Base-by-base conservation (phyloP, 1,284 basidiomycete genomes). In the Ganoderma resinaceum region DNA sequence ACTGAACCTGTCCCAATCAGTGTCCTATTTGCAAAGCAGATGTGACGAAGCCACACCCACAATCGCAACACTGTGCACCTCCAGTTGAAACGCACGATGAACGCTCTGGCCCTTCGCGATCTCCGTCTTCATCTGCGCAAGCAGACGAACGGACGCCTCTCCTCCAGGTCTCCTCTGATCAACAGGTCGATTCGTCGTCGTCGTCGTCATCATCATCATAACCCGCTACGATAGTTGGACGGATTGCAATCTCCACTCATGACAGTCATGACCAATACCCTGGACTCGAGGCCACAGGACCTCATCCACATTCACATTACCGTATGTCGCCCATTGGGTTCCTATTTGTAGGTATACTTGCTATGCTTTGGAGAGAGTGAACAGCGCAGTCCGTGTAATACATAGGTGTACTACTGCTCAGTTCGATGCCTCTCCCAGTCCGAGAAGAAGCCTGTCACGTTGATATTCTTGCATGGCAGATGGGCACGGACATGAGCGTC, bases 21-120 rank as follows among this genome's bases (percentile, higher is more conserved):
- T 96, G 95, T 75, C 95, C 95, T 18, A 87, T 95, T 0, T 96
- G 95, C 82, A 94, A 95, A 78, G 91, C 93, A 55, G 94, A 96
- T 76, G 94, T 96, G 46, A 95, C 94, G 2, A 86, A 89, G 66
- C 90, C 92, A 12, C 81, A 70, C 18, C 90, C 92, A 12, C 81
- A 70, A 16, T 70, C 72, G 6, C n/a, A 38, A 38, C 37, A 37
- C 16, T 70, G 66, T 26, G 57, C 67, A n/a, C 57, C 61, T 18
- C 66, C 62, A n/a, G 72, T 67, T 46, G 57, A 65, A 33, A 59
- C 42, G 3, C 61, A 63, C 40, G 62, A 63, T 37, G 66, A 69
- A 57, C 66, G 4, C 33, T 65, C 12, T 57, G 29, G 58, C 46
- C 49, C 63, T 18, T 57, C 66, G n/a, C 70, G 66, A 31, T 35